Base-by-base conservation (phyloP, 2,329 filamentous ascomycete species). In the Aspergillus candidus region DNA sequence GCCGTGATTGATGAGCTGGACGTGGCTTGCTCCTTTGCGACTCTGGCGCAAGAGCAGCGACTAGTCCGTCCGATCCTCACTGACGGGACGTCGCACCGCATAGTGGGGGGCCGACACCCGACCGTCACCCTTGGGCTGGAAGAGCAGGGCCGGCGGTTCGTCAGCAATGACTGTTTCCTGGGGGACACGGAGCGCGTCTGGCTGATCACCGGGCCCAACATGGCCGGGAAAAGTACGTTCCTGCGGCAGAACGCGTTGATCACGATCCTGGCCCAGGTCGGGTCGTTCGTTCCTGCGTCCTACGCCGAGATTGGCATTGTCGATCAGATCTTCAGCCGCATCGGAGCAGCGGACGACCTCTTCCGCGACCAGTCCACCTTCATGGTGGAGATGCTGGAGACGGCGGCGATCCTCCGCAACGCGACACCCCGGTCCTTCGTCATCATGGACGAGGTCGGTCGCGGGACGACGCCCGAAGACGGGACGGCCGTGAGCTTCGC, bases 301-400 rank as follows among this genome's bases (percentile, higher is more conserved):
- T 86, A 88, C 63, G 91, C 88, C 3, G 82, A 88, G 56, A 76
- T 98, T 18, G 90, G 91, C 1, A 75, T 98, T 35, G 89, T 96
- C n/a, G 93, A 98, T 68, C 88, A 91, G 58, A 84, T 98, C 42
- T 97, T 94, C 72, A 93, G 85, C 61, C 86, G 93, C 61, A 85
- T 94, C 15, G 93, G 93, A 2, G 94, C 89, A 1, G 93, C 91
- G 2, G 94, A 98, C 65, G 91, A 95, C 62, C 75, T 98, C n/a
- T 96, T 86, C 70, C 80, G 82, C 40, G 86, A 95, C 70, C 90
- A 97, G 66, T 95, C 88, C 41, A 98, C 94, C 0, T 98, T 98
- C 68, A 97, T 98, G 93, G 88, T 97, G 1, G 93, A 98, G 70
- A 98, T 98, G 93, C 77, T 96, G 2, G 93, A 98, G 69, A 95